Base-by-base conservation (phyloP, 2,329 filamentous ascomycete species). In the Aspergillus clavatus region DNA sequence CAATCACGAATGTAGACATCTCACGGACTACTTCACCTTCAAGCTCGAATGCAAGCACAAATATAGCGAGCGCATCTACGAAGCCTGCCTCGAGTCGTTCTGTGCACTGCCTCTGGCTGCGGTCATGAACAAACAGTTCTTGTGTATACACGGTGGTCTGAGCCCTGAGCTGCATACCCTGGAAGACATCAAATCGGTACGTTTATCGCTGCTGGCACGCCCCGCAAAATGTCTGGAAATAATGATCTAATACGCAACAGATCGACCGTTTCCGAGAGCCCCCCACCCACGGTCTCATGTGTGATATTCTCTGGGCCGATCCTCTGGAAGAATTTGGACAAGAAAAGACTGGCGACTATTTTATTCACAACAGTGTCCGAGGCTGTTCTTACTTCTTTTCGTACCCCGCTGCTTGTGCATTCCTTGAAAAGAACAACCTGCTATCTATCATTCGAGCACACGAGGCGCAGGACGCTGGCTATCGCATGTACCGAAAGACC, bases 31-130 rank as follows among this genome's bases (percentile, higher is more conserved):
- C 78, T 98, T 98, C 74, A 98, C 93, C 50, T 98, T 98, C 78
- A 97, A 98, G 78, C 83, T 98, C 47, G 93, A 98, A 71, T 98
- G 93, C 79, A 96, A 95, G 76, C 93, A 98, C 81, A 98, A 98
- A 72, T 98, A 98, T 73, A 95, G 89, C 26, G 93, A 97, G 73
- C 81, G 81, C 53, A 81, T 98, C 48, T 98, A 98, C 68, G 91
- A 98, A 63, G 91, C 93, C 46, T 97, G 93, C 74, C 95, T 96
- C 82, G 91, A 98, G 55, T 94, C 93, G 0, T 98, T 98, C 78
- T 98, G 93, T 74, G 80, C 86, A 53, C 75, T 98, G 53, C 93
- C 93, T 23, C 76, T 98, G 58, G 93, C 93, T 46, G 93, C 93
- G 22, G 84, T 98, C 57, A 98, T 98, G 93, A 98, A 98, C 81